phyloP scores from a whole-genome alignment of 257 asterid species.

The Capsicum rhomboideum region DNA sequence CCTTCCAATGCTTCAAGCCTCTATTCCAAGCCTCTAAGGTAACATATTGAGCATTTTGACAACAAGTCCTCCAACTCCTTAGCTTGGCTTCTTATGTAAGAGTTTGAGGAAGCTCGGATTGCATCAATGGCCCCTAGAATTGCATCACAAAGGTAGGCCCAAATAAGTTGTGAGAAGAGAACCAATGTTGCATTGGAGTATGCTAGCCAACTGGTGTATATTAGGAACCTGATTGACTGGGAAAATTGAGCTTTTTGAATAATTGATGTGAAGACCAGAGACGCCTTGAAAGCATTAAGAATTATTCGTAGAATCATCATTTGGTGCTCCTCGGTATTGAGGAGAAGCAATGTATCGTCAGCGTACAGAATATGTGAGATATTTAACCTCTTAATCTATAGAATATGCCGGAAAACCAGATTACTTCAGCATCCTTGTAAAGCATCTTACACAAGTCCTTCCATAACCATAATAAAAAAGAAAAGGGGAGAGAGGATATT shows the following conservation, averaged over 20 bases:
- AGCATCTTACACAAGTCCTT: not conserved
- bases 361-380: not conserved
- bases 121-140: no score
- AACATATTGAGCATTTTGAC: no score
- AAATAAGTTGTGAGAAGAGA: not conserved
- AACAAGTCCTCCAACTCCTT: no score
- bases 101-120: no score
- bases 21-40: no score
- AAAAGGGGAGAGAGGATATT: not conserved
- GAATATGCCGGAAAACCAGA: not conserved
- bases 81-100: no score
- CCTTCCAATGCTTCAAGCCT: no score
- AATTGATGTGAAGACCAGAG: not conserved
- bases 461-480: not conserved
- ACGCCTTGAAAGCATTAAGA: not conserved
- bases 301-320: not conserved
- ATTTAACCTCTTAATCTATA: not conserved
- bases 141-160: not conserved
- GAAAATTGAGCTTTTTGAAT: not conserved
- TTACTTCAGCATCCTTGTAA: not conserved
- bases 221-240: not conserved
- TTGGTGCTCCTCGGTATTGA: not conserved
- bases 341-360: not conserved
- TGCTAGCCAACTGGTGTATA: not conserved
- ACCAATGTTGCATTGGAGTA: not conserved